Percentiles rank a stretch among this genome's conserved stretches.
These are phyloP conservation scores for Heritiera fomes DNA, from an alignment of 345 rosid genomes.

Conservation along the genomic window DNA sequence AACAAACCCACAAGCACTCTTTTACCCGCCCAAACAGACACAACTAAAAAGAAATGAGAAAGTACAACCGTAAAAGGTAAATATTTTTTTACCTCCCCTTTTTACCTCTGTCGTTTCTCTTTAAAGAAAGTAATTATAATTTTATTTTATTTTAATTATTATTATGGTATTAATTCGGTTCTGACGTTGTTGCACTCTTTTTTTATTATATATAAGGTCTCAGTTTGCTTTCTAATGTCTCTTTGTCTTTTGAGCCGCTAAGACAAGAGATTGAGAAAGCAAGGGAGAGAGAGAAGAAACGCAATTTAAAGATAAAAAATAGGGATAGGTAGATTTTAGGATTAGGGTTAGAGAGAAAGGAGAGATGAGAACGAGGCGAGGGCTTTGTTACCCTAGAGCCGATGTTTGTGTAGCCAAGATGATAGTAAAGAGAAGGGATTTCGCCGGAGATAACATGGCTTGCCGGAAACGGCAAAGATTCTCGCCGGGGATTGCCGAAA, in stretches of 20 bases:
- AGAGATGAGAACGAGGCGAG: conserved; percentile 59
- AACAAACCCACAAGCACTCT: conserved; percentile 28
- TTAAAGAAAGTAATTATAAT: conserved; percentile 20
- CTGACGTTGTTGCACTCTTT: conserved; percentile 27
- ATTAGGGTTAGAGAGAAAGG: not conserved
- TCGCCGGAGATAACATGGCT: conserved; percentile 29
- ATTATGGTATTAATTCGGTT: conserved; percentile 26
- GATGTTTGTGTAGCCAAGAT: conserved; percentile 27
- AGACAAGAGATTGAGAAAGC: not conserved
- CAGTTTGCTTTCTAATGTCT: conserved; percentile 24
- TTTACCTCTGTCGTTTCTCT: not conserved
- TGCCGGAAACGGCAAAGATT: conserved; percentile 42
- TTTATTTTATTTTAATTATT: too few species aligned
- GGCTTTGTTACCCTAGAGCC: conserved; percentile 46
- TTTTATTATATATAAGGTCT: conserved; percentile 37
- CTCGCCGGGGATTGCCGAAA: conserved; percentile 21
- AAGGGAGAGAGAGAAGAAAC: not conserved
- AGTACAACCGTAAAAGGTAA: not conserved
- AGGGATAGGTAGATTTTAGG: not conserved
- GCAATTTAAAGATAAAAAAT: not conserved
- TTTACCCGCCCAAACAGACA: conserved; percentile 12
- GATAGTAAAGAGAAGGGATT: conserved; percentile 19
- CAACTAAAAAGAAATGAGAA: conserved; percentile 7
- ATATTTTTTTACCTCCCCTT: not conserved
- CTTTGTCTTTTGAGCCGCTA: conserved; percentile 31